Percentiles rank a stretch among this genome's conserved stretches.
Conservation (phyloP, 2,329 filamentous ascomycete species). For the Fusarium subtropicale region DNA sequence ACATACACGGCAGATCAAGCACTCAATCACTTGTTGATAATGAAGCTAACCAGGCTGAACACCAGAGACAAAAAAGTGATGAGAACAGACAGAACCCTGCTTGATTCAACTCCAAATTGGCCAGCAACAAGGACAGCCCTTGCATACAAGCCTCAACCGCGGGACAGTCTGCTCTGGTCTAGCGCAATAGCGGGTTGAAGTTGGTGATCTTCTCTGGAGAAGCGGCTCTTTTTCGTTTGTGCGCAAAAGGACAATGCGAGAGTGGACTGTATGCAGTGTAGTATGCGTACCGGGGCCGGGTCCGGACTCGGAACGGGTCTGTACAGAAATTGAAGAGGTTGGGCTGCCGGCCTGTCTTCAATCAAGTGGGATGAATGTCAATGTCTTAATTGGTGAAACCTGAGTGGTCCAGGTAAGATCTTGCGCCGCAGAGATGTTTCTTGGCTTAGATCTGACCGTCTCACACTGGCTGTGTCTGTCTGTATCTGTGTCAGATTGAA, state of each 20-base stretch:
- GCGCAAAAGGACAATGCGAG: slow-evolving; percentile 19
- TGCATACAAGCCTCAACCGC: slow-evolving; percentile 32
- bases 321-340: slow-evolving; percentile 34
- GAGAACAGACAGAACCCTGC: slow-evolving; percentile 17
- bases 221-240: slow-evolving; percentile 33
- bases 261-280: slow-evolving; percentile 26
- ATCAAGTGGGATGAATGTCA: slow-evolving; percentile 7
- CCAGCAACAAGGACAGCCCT: slow-evolving; percentile 35
- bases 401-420: slow-evolving; percentile 23
- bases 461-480: not conserved
- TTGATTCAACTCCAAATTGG: slow-evolving; percentile 13
- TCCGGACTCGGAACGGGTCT: slow-evolving; percentile 44
- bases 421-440: slow-evolving; percentile 1
- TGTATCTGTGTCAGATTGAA: not conserved
- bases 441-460: slow-evolving; percentile 17
- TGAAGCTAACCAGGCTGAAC: not conserved
- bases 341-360: slow-evolving; percentile 21
- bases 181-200: slow-evolving; percentile 15
- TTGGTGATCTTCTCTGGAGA: slow-evolving; percentile 8
- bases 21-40: slow-evolving; percentile 16
- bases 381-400: slow-evolving; percentile 29
- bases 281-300: slow-evolving; percentile 38
- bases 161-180: slow-evolving; percentile 16
- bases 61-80: slow-evolving; percentile 1
- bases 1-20: slow-evolving; percentile 17